These are phyloP conservation scores for Suillus brevipes DNA, from an alignment of 768 basidiomycete genomes.

Conservation along the genomic window DNA sequence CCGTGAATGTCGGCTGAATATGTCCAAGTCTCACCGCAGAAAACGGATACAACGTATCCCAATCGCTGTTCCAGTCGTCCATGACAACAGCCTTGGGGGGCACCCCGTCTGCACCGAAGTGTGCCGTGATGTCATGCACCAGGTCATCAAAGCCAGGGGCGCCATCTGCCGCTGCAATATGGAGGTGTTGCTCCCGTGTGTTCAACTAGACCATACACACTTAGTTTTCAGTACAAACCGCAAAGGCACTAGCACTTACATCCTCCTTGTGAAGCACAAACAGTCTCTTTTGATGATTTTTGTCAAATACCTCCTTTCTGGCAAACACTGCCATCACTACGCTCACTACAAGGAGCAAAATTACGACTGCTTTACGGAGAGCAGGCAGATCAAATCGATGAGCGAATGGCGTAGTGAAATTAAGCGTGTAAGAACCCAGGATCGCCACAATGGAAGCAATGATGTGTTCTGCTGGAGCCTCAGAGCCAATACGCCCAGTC, in stretches of 20 bases:
- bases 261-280: conserved; percentile 87
- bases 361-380: conserved; percentile 42
- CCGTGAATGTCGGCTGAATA: not conserved
- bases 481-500: conserved; percentile 81
- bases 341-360: conserved; percentile 47
- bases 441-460: conserved; percentile 75
- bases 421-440: conserved; percentile 55
- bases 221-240: not conserved
- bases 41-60: conserved; percentile 86
- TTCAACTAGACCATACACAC: conserved; percentile 51
- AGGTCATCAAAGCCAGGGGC: conserved; percentile 73
- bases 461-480: conserved; percentile 86
- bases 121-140: conserved; percentile 55
- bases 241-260: conserved; percentile 43
- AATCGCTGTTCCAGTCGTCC: conserved; percentile 81
- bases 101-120: conserved; percentile 52
- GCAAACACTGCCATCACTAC: conserved; percentile 62
- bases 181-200: conserved; percentile 68
- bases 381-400: conserved; percentile 60
- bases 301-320: conserved; percentile 66
- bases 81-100: conserved; percentile 52
- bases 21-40: conserved; percentile 52
- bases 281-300: conserved; percentile 82
- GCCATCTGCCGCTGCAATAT: conserved; percentile 80
- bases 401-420: conserved; percentile 66